phyloP scores from a whole-genome alignment of 441 rosid species.

The Jatropha multifida region DNA sequence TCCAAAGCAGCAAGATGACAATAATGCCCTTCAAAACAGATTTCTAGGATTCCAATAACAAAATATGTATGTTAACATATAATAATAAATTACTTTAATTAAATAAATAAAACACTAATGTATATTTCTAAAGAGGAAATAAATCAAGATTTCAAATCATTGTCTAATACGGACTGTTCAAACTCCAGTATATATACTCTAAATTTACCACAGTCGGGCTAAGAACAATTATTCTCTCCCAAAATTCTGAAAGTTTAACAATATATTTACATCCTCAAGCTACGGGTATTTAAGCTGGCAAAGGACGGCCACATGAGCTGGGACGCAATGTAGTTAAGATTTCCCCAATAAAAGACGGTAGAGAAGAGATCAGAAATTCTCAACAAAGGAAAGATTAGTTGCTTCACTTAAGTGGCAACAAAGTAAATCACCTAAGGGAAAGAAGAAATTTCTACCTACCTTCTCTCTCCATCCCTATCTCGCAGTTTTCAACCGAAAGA shows the following conservation, averaged over 20 bases:
- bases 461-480: conserved; percentile 7
- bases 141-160: too few species aligned
- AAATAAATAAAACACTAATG: too few species aligned
- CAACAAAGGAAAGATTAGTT: conserved; percentile 7
- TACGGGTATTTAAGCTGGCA: conserved; percentile 28
- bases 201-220: too few species aligned
- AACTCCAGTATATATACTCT: too few species aligned
- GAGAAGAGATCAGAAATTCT: conserved; percentile 22
- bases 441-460: not conserved
- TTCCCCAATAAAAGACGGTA: conserved; percentile 30
- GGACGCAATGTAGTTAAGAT: conserved; percentile 42
- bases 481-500: conserved; percentile 14
- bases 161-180: too few species aligned
- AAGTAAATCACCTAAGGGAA: conserved; percentile 2
- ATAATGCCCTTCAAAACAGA: conserved; percentile 20
- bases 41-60: conserved; percentile 22
- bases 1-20: conserved; percentile 21
- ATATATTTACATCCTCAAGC: not conserved
- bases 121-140: too few species aligned
- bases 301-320: conserved; percentile 48
- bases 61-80: not conserved
- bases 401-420: conserved; percentile 20
- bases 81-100: too few species aligned
- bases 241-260: too few species aligned
- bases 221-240: too few species aligned